A percentile compares a stretch with the other conserved stretches of the same genome.
Conservation (phyloP, 495 filamentous ascomycete species). For the Penicillium silybi region DNA sequence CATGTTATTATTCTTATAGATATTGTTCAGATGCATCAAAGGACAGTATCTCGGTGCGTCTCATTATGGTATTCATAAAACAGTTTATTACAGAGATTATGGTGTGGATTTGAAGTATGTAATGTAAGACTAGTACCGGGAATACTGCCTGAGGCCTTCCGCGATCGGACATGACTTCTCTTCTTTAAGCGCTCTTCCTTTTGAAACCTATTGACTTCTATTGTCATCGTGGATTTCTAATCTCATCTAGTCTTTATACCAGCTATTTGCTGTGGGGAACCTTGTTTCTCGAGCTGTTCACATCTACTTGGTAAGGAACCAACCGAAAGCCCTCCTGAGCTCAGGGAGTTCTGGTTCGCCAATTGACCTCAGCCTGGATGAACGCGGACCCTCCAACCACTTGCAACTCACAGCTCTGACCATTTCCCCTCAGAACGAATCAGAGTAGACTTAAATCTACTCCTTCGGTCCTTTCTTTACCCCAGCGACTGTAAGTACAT, state of each 20-base stretch:
- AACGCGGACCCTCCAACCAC: slow-evolving; percentile 13
- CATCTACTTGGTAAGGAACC: slow-evolving; percentile 20
- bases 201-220: neutral
- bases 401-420: slow-evolving; percentile 18
- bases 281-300: neutral
- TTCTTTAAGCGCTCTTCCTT: neutral
- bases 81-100: neutral
- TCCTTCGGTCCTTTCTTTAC: neutral
- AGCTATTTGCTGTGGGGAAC: slow-evolving; percentile 5
- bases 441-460: slow-evolving; percentile 19
- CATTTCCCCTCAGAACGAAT: slow-evolving; percentile 26
- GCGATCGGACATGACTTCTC: neutral
- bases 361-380: slow-evolving; percentile 29
- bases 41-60: neutral
- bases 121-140: neutral
- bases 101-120: neutral
- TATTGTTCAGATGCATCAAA: neutral
- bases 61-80: neutral
- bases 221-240: neutral
- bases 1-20: neutral
- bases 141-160: slow-evolving; percentile 2
- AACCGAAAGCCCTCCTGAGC: slow-evolving; percentile 18
- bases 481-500: neutral
- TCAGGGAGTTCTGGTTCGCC: slow-evolving; percentile 44
- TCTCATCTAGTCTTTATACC: neutral